Conservation (phyloP, 129 eudicot species). For the Helianthus annuus region HanXRQr2.0-SUNRISE NC_035438.2:142103349-142103848, state of each 20-base stretch:
- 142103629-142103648: neutral
- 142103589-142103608: neutral
- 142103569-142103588: neutral
- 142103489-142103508: no score
- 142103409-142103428: no score
- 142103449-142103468: constrained; percentile 51
- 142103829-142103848: constrained; percentile 35
- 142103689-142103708: neutral
- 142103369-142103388: no score
- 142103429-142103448: constrained; percentile 6
- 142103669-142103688: neutral
- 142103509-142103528: no score
- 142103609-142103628: constrained; percentile 1
- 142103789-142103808: constrained; percentile 2
- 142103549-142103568: no score
- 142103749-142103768: constrained; percentile 29
- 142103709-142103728: constrained; percentile 24
- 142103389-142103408: no score
- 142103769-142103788: constrained; percentile 14
- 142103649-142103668: neutral
- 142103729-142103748: constrained; percentile 30
- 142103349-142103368: no score
- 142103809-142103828: constrained; percentile 42
- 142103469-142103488: no score
- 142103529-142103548: no score